Evolutionary conservation across 495 filamentous ascomycete genomes (phyloP).

Genomic region (Podospora fimiseda): DNA sequence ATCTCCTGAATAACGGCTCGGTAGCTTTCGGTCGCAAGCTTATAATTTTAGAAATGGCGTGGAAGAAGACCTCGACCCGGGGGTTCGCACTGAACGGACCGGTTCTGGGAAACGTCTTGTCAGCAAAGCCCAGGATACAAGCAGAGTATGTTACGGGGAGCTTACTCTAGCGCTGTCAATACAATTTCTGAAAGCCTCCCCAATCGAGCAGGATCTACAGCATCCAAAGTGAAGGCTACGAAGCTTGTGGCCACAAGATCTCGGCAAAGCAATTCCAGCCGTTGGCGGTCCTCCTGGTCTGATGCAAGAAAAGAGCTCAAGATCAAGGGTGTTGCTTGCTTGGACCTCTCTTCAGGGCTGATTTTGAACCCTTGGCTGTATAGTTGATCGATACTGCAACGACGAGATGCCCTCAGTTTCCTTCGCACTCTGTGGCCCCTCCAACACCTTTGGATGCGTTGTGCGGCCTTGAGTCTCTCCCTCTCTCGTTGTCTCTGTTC

Average conservation of each 20-base stretch:
- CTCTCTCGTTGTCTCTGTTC: constrained; percentile 73
- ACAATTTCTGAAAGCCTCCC: constrained; percentile 30
- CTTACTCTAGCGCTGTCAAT: constrained; percentile 28
- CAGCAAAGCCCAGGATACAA: constrained; percentile 1
- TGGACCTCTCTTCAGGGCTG: constrained; percentile 20
- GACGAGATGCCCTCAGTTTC: constrained; percentile 49
- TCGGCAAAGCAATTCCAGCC: constrained; percentile 30
- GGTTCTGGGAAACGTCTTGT: constrained; percentile 8
- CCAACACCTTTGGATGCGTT: constrained; percentile 75
- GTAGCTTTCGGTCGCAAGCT: constrained; percentile 12
- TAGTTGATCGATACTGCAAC: constrained; percentile 61
- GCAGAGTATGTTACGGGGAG: background rate
- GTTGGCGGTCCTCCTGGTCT: constrained; percentile 27
- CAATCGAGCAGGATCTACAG: constrained; percentile 21
- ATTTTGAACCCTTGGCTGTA: constrained; percentile 18
- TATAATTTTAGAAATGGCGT: constrained; percentile 9
- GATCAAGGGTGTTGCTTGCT: constrained; percentile 30
- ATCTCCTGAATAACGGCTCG: constrained; percentile 10
- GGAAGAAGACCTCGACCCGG: constrained; percentile 12
- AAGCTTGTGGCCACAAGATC: constrained; percentile 32
- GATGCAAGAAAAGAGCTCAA: constrained; percentile 27
- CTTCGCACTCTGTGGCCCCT: constrained; percentile 65
- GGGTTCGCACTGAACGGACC: background rate
- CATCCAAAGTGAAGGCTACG: constrained; percentile 15
- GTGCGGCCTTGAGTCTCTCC: constrained; percentile 66